Base-by-base conservation (phyloP, 108 stramenopile species). In the Skeletonema tropicum region DNA sequence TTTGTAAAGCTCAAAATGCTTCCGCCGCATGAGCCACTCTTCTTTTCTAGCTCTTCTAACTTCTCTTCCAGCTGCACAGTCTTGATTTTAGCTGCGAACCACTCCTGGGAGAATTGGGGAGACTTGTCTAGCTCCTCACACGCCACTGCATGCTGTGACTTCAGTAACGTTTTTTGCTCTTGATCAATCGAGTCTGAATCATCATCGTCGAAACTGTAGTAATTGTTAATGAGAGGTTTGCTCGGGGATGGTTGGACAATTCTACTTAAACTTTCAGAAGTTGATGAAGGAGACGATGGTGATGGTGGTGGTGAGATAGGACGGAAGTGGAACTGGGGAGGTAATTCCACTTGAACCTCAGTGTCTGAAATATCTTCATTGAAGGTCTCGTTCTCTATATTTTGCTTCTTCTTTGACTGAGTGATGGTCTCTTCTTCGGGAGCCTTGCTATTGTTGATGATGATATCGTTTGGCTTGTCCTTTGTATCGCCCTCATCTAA, bases 81-180 rank as follows among this genome's bases (percentile, higher is more conserved):
- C 36, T 23, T 64, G 6, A 41, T 65, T 61, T 73, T 73, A 41
- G 46, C 36, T 25, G 61, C 32, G n/a, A 73, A 73, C 72, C 72
- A 73, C 45, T 73, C 63, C 17, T 64, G 48, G 30, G 72, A 73
- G 60, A 57, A 73, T 65, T 55, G 52, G 9, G 8, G 52, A 23
- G n/a, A 55, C 52, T 55, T 55, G 36, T 60, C 57, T 52, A 41
- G 39, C 25, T 60, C 70, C 59, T 41, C 29, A 26, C 25, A 29
- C 25, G 25, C 70, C 52, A 6, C 23, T 9, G 19, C 52, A 55
- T 55, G 23, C 7, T 55, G 52, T 1, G 52, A 23, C 23, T n/a
- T 55, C 1, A 55, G 52, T 55, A 55, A 55, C 9, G 23, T 25
- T 55, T 23, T 23, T n/a, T 55, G 52, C n/a, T 26, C 60, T n/a